Percentiles rank a stretch among this genome's conserved stretches.
Conservation (phyloP, 1,284 basidiomycete genomes). For the Vanrija humicola region DNA sequence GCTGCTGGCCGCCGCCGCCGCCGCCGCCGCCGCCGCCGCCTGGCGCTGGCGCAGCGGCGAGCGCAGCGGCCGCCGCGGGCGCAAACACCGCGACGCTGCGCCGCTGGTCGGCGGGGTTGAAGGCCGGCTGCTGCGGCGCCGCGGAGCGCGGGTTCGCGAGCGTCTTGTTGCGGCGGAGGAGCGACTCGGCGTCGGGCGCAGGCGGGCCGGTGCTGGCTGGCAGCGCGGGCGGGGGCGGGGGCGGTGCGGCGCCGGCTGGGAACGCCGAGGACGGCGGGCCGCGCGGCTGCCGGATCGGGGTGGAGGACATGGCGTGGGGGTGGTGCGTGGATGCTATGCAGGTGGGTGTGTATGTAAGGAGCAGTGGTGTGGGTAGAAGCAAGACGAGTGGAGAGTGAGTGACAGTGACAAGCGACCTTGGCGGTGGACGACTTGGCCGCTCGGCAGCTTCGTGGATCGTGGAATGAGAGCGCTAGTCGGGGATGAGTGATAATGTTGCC, state of each 20-base stretch:
- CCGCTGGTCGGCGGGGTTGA: background rate
- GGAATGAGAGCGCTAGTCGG: too few relatives aligned
- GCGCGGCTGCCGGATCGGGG: conserved; percentile 43
- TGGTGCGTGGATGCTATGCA: background rate
- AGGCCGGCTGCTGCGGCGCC: conserved; percentile 21
- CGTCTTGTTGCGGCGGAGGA: conserved; percentile 37
- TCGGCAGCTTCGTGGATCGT: too few relatives aligned
- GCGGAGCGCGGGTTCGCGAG: conserved; percentile 26
- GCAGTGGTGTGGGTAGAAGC: too few relatives aligned
- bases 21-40: too few relatives aligned
- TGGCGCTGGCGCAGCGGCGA: background rate
- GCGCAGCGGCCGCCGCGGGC: conserved; percentile 22
- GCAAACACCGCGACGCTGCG: conserved; percentile 16
- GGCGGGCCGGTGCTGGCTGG: conserved; percentile 24
- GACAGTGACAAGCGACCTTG: too few relatives aligned
- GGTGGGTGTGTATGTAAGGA: too few relatives aligned
- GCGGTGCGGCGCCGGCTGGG: conserved; percentile 1
- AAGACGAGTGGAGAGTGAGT: too few relatives aligned
- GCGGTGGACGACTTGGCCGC: too few relatives aligned
- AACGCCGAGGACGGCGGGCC: conserved; percentile 34
- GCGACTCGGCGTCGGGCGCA: conserved; percentile 30
- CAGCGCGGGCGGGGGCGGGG: conserved; percentile 1
- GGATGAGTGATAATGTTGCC: too few relatives aligned
- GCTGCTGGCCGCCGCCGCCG: too few relatives aligned
- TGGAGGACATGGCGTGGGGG: conserved; percentile 20